A percentile compares a stretch with the other conserved stretches of the same genome.
Evolutionary conservation across 1,139 yeast species (phyloP).

Genomic region (Taphrina betulina): DNA sequence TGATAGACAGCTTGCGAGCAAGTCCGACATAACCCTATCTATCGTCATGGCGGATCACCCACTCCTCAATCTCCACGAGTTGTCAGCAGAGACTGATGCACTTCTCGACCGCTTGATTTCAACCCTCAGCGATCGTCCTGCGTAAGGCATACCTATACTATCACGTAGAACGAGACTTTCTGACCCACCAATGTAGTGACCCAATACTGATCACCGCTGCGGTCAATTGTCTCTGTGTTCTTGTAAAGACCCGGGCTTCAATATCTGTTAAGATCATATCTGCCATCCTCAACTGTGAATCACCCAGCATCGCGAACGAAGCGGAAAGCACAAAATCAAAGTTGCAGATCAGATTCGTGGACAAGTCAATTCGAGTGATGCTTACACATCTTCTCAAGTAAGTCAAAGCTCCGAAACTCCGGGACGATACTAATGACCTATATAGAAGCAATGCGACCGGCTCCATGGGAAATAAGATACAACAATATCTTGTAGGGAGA

Average conservation of each 20-base stretch:
- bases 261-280: conserved; percentile 44
- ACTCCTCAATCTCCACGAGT: conserved; percentile 54
- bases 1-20: conserved; percentile 36
- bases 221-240: conserved; percentile 44
- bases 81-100: conserved; percentile 72
- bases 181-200: conserved; percentile 29
- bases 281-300: conserved; percentile 44
- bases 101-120: conserved; percentile 65
- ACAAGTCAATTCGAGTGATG: conserved; percentile 45
- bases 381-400: conserved; percentile 42
- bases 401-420: neutral
- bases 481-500: conserved; percentile 16
- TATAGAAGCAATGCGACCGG: conserved; percentile 29
- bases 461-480: conserved; percentile 21
- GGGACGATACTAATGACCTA: neutral
- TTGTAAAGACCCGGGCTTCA: conserved; percentile 44
- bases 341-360: conserved; percentile 43
- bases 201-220: conserved; percentile 44
- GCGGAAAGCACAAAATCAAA: conserved; percentile 41
- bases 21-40: conserved; percentile 56
- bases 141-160: conserved; percentile 24
- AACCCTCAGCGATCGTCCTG: conserved; percentile 54
- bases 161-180: neutral
- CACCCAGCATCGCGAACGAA: conserved; percentile 39
- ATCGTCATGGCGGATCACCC: conserved; percentile 66